phyloP scores from a whole-genome alignment of 768 basidiomycete genomes.

The Russula compacta region DNA sequence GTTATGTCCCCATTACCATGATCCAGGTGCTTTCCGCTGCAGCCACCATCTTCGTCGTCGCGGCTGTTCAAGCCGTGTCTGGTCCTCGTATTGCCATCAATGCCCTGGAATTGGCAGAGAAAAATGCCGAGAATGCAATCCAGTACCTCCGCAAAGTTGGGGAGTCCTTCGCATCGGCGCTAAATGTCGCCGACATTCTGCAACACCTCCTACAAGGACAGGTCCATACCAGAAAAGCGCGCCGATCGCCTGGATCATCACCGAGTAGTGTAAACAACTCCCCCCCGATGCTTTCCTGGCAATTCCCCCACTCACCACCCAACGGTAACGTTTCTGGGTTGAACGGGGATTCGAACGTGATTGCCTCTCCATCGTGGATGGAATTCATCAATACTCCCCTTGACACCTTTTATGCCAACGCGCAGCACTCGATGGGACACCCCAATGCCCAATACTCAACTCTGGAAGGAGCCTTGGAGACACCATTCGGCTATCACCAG shows the following conservation, averaged over 20 bases:
- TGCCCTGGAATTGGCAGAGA: constrained; percentile 8
- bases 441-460: background rate
- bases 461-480: background rate
- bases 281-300: background rate
- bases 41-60: constrained; percentile 21
- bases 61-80: constrained; percentile 19
- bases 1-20: constrained; percentile 21
- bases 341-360: background rate
- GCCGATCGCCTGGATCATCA: constrained; percentile 13
- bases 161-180: constrained; percentile 16
- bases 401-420: background rate
- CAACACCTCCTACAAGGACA: constrained; percentile 16
- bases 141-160: constrained; percentile 17
- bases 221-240: constrained; percentile 14
- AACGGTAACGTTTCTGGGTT: background rate
- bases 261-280: background rate
- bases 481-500: constrained; percentile 7
- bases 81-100: constrained; percentile 14
- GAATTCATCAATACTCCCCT: background rate
- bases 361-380: background rate
- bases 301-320: background rate
- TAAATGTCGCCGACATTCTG: constrained; percentile 14
- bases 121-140: constrained; percentile 6
- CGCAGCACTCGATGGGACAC: background rate
- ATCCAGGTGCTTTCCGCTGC: constrained; percentile 21